Percentiles rank a stretch among this genome's conserved stretches.
Conservation (phyloP, 495 filamentous ascomycete genomes). For the Penicillium roqueforti region DNA sequence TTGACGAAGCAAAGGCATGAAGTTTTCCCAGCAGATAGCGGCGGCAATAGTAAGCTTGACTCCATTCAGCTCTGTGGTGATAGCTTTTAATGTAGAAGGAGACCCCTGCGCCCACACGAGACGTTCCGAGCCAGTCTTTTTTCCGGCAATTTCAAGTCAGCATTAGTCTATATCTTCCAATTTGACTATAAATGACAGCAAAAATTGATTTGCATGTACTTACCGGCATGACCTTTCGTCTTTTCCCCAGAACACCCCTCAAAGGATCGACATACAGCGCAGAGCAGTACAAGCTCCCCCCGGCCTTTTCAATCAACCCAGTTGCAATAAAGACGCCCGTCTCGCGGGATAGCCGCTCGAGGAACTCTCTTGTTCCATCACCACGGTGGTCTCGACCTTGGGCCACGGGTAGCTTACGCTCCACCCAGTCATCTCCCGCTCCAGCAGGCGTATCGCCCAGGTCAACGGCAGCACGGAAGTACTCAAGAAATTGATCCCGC, state of each 20-base stretch:
- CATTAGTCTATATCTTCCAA: conserved; percentile 19
- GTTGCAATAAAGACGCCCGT: conserved; percentile 76
- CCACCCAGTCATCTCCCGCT: conserved; percentile 69
- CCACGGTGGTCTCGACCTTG: conserved; percentile 53
- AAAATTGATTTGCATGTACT: not conserved
- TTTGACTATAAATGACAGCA: not conserved
- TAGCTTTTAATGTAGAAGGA: conserved; percentile 71
- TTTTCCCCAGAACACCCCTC: conserved; percentile 72
- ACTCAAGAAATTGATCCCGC: conserved; percentile 77
- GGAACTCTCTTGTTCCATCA: conserved; percentile 78
- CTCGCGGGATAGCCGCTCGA: conserved; percentile 69
- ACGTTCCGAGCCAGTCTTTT: conserved; percentile 73
- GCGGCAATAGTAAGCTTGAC: conserved; percentile 73
- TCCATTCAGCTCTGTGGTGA: conserved; percentile 75
- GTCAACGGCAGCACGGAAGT: conserved; percentile 76
- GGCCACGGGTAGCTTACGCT: conserved; percentile 44
- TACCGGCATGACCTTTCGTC: conserved; percentile 90
- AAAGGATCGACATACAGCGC: conserved; percentile 78
- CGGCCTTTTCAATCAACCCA: conserved; percentile 74
- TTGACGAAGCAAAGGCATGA: conserved; percentile 83
- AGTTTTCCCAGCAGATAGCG: conserved; percentile 97
- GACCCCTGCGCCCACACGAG: conserved; percentile 89
- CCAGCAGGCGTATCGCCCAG: conserved; percentile 80
- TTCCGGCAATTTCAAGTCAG: not conserved
- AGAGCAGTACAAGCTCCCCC: conserved; percentile 79